These are phyloP conservation scores for Orbilia javanica DNA, from an alignment of 2,329 filamentous ascomycete species.

Conservation along the genomic window DNA sequence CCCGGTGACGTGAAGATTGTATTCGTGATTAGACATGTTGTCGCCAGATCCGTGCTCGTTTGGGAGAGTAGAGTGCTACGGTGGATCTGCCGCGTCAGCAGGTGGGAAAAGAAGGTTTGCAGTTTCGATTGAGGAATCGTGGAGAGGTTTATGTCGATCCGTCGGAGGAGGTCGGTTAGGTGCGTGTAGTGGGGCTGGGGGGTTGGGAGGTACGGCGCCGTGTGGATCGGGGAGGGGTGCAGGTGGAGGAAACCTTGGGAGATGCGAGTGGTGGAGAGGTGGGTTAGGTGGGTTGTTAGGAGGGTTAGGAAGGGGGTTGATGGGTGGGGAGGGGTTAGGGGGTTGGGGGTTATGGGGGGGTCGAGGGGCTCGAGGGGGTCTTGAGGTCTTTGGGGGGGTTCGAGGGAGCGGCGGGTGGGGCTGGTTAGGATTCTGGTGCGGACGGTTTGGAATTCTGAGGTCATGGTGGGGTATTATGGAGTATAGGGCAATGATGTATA, in stretches of 20 bases:
- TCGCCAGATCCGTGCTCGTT: slow-evolving; percentile 26
- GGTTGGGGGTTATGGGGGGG: not conserved
- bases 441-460: slow-evolving; percentile 47
- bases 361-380: not conserved
- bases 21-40: slow-evolving; percentile 23
- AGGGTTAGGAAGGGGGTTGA: slow-evolving; percentile 41
- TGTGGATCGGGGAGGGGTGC: slow-evolving; percentile 36
- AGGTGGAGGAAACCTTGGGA: slow-evolving; percentile 53
- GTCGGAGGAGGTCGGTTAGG: slow-evolving; percentile 52
- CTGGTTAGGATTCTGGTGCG: slow-evolving; percentile 44
- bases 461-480: not conserved
- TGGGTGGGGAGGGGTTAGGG: not conserved
- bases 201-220: not conserved
- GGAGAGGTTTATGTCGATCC: slow-evolving; percentile 51
- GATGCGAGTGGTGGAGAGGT: slow-evolving; percentile 37
- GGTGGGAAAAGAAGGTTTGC: slow-evolving; percentile 30
- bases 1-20: slow-evolving; percentile 38
- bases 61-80: slow-evolving; percentile 34
- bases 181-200: slow-evolving; percentile 11
- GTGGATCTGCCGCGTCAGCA: slow-evolving; percentile 12
- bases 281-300: slow-evolving; percentile 27
- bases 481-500: not conserved
- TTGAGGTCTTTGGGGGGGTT: slow-evolving; percentile 1
- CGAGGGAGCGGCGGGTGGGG: not conserved
- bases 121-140: slow-evolving; percentile 23